Conservation (phyloP, 352 stramenopile genomes). For the Phytophthora cryptogea region DNA sequence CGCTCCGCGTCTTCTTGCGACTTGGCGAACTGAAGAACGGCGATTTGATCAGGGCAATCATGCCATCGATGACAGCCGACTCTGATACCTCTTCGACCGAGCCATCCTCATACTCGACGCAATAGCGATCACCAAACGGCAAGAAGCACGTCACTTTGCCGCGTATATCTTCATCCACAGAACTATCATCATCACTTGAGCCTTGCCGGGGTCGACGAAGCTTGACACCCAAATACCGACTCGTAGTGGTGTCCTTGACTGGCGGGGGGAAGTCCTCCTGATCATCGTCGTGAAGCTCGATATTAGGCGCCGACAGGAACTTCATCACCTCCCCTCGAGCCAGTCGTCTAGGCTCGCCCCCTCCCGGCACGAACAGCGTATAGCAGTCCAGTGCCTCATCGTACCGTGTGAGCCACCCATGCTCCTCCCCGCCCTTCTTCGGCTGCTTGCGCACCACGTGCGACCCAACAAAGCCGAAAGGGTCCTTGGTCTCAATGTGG, state of each 20-base stretch:
- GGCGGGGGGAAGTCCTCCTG: conserved; percentile 56
- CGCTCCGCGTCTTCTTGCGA: conserved; percentile 13
- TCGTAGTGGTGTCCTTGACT: conserved; percentile 49
- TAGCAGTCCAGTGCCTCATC: conserved; percentile 65
- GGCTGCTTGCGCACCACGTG: conserved; percentile 49
- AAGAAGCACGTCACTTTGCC: conserved; percentile 60
- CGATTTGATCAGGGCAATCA: conserved; percentile 52
- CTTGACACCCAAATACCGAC: conserved; percentile 56
- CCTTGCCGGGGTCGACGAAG: conserved; percentile 26
- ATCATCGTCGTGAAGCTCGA: conserved; percentile 52
- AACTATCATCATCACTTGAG: conserved; percentile 4
- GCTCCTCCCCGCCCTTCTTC: conserved; percentile 32
- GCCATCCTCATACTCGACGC: conserved; percentile 57
- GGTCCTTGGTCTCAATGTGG: conserved; percentile 56
- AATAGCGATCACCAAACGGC: conserved; percentile 64
- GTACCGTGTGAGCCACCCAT: conserved; percentile 78
- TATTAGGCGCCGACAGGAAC: conserved; percentile 56
- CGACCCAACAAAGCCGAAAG: conserved; percentile 66
- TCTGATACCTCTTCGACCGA: conserved; percentile 54
- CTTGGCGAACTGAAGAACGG: conserved; percentile 33
- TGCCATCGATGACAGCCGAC: conserved; percentile 58
- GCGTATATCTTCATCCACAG: conserved; percentile 21
- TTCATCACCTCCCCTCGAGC: conserved; percentile 66
- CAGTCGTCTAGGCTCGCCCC: conserved; percentile 35
- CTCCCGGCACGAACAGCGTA: conserved; percentile 62